Base-by-base conservation (phyloP, 2,329 filamentous ascomycete species). In the Pseudogymnoascus pannorum region DNA sequence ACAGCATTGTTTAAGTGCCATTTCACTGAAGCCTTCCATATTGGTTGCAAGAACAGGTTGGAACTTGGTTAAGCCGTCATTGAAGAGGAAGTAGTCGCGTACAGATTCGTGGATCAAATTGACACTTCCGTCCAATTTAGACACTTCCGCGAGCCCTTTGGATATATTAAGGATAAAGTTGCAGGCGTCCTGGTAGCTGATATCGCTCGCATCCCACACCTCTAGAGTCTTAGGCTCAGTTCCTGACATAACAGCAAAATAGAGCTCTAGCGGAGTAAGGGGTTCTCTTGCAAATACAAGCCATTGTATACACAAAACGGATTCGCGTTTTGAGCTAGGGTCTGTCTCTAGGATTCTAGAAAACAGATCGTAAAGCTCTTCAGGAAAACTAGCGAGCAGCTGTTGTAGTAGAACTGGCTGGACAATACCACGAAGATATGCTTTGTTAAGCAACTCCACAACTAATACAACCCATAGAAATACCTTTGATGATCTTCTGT, bases 231-330 rank as follows among this genome's bases (percentile, higher is more conserved):
- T 60, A 11, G 68, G 64, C 14, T 68, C 66, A 16, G 64, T 57
- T 16, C 73, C 71, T 57, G 69, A 65, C 5, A 68, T 14, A 61
- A 79, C 62, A 57, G 77, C 76, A 69, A 73, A 75, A 63, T 79
- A 81, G 0, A 82, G 72, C 63, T 85, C 75, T 0, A 74, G 64
- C 0, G 71, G 76, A 0, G 44, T 71, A 0, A 85, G 61, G 0
- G 81, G 78, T 0, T 70, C 64, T 5, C 68, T 71, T 0, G 83
- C 74, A 22, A 76, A 85, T 0, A 86, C 70, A 0, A 87, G 72
- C 78, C 79, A 86, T 18, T 79, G 75, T 0, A 86, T 62, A 29
- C 77, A 83, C 0, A 81, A 64, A 0, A 75, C 60, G 0, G 85
- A 64, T 0, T 75, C 69, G 0, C 77, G 70, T 51, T 71, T 69